A percentile compares a stretch with the other conserved stretches of the same genome.
phyloP scores from a whole-genome alignment of 148 eudicot species.

The Rheum nobile region DNA sequence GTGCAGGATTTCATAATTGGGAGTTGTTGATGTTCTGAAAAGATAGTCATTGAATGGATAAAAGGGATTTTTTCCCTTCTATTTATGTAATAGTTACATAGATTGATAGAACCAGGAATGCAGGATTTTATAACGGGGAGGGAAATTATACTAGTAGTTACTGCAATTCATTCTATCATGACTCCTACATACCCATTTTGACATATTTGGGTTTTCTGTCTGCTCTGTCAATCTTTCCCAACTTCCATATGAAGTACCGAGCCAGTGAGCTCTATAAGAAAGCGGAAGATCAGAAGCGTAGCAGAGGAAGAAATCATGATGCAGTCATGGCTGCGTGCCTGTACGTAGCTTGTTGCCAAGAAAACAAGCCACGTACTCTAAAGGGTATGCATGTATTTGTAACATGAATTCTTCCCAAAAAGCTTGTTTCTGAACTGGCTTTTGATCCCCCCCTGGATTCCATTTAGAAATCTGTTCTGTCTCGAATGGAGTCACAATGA shows the following conservation, averaged over 20 bases:
- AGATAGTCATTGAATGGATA: neutral
- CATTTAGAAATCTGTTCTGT: slow-evolving; percentile 38
- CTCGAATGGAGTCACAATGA: slow-evolving; percentile 42
- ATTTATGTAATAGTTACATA: neutral
- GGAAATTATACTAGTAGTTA: neutral
- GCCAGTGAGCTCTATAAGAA: slow-evolving; percentile 50
- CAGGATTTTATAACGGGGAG: neutral
- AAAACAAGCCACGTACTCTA: slow-evolving; percentile 48
- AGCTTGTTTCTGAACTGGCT: slow-evolving; percentile 3
- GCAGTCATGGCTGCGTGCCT: slow-evolving; percentile 47
- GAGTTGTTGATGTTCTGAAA: too few species aligned
- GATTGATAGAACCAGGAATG: neutral
- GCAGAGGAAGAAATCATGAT: slow-evolving; percentile 41
- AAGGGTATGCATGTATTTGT: slow-evolving; percentile 18
- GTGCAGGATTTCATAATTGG: too few species aligned
- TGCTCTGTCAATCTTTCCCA: neutral
- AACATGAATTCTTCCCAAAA: neutral
- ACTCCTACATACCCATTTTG: neutral
- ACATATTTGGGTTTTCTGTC: neutral
- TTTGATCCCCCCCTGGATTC: slow-evolving; percentile 1
- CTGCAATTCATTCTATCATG: neutral
- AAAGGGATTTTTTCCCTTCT: too few species aligned
- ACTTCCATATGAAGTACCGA: slow-evolving; percentile 24
- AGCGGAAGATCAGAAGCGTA: slow-evolving; percentile 34
- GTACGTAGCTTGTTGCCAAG: slow-evolving; percentile 50